Base-by-base conservation (phyloP, 2,329 filamentous ascomycete genomes). In the Fusarium oligoseptatum region DNA sequence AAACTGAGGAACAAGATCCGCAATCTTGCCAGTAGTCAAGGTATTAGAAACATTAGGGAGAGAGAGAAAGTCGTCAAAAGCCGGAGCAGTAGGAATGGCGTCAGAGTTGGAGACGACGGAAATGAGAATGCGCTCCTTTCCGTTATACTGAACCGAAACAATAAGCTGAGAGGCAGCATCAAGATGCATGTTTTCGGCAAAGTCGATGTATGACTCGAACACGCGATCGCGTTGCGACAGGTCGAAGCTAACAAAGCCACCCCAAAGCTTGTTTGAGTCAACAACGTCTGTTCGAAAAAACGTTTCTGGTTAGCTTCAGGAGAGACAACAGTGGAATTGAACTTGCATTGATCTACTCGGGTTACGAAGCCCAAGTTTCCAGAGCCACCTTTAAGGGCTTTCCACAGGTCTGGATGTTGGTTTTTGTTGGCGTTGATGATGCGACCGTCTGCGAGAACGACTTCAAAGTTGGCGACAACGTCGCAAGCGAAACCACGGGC, bases 301-400 rank as follows among this genome's bases (percentile, higher is more conserved):
- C 24, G 24, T 15, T 14, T n/a, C 8, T 11, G 3, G 48, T 70
- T 50, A 72, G 55, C 15, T 5, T 27, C 9, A 48, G 43, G 22
- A 17, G 45, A 15, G 4, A 32, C 12, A 14, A 14, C 24, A 24
- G 24, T 24, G 24, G 12, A 15, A 27, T 10, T 14, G 9, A 17
- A 24, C 48, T 60, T 66, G 70, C 68, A 57, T 39, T 75, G 66
- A 34, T 82, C 79, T 8, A 80, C 61, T 12, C 76, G 71, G 15
- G 84, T 81, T 20, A 82, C 78, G 62, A 84, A 80, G n/a, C 85
- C 86, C 52, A 87, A 83, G 76, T 88, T 88, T 50, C 82, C 83
- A 5, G 82, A 82, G n/a, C 87, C 86, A 8, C 86, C 87, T 64
- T 85, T 84, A 2, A 87, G 79, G 0, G 86, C 86, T 64, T 82